Conservation (phyloP, 2,329 filamentous ascomycete species). For the Arthroderma uncinatum region DNA sequence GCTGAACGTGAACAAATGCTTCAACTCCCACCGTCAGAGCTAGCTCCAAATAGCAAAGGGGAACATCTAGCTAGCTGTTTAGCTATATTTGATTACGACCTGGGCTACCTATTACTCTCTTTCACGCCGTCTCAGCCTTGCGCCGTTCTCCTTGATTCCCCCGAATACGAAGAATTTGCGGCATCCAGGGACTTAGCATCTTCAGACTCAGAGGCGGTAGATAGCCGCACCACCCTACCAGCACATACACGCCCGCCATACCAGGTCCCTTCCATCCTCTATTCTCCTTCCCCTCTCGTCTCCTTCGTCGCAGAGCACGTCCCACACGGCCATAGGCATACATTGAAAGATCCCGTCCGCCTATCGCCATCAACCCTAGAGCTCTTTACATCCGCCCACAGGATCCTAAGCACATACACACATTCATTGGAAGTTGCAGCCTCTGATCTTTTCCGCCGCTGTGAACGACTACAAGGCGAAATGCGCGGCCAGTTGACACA, state of each 20-base stretch:
- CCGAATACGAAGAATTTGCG: slow-evolving; percentile 25
- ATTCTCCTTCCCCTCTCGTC: slow-evolving; percentile 28
- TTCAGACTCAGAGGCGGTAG: slow-evolving; percentile 19
- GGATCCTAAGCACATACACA: slow-evolving; percentile 37
- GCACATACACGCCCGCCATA: slow-evolving; percentile 34
- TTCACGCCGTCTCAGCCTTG: slow-evolving; percentile 38
- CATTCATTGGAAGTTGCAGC: slow-evolving; percentile 37
- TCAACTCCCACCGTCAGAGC: slow-evolving; percentile 16
- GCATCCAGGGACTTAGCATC: slow-evolving; percentile 20
- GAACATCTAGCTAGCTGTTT: slow-evolving; percentile 38
- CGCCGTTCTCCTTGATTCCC: slow-evolving; percentile 43
- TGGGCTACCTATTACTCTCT: slow-evolving; percentile 49
- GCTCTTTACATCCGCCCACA: slow-evolving; percentile 38
- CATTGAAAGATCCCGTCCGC: slow-evolving; percentile 36
- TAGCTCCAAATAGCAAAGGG: slow-evolving; percentile 16
- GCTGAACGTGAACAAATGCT: slow-evolving; percentile 42
- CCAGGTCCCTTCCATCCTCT: slow-evolving; percentile 33
- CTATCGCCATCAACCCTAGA: slow-evolving; percentile 40
- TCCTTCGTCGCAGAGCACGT: slow-evolving; percentile 35
- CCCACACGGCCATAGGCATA: slow-evolving; percentile 32
- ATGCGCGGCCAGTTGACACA: slow-evolving; percentile 38
- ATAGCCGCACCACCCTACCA: slow-evolving; percentile 18
- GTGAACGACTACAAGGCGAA: slow-evolving; percentile 38
- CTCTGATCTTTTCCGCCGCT: slow-evolving; percentile 43
- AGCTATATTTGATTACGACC: slow-evolving; percentile 45